Evolutionary conservation across 2,329 filamentous ascomycete species (phyloP).

Genomic region (Hymenoscyphus salicellus): DNA sequence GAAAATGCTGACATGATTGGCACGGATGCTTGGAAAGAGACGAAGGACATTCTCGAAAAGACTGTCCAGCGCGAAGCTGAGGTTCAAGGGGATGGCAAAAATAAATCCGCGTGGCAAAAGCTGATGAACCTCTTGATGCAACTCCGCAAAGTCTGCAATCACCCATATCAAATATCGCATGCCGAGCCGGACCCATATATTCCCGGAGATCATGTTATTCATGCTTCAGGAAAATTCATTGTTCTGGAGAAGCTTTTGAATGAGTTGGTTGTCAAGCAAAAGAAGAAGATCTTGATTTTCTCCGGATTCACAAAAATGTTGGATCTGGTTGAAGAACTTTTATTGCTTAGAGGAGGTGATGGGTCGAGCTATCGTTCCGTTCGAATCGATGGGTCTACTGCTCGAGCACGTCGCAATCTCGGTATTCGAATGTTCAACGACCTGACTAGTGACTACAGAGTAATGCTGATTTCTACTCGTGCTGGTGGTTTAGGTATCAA

Average conservation of each 20-base stretch:
- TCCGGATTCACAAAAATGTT: conserved; percentile 90
- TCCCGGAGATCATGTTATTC: conserved; percentile 76
- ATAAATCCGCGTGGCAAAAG: conserved; percentile 44
- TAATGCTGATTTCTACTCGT: conserved; percentile 87
- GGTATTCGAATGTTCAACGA: conserved; percentile 93
- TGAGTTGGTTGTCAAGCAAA: conserved; percentile 64
- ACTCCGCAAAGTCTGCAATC: conserved; percentile 87
- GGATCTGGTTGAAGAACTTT: conserved; percentile 86
- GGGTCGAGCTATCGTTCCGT: conserved; percentile 69
- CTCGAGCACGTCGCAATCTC: conserved; percentile 82
- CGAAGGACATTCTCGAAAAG: conserved; percentile 43
- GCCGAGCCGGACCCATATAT: conserved; percentile 54
- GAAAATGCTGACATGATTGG: conserved; percentile 32
- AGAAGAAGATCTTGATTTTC: conserved; percentile 87
- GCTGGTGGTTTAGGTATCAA: conserved; percentile 97
- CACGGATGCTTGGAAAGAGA: conserved; percentile 46
- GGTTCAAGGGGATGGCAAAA: conserved; percentile 26
- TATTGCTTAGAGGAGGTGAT: conserved; percentile 46
- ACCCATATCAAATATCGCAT: conserved; percentile 59
- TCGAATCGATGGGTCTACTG: conserved; percentile 78
- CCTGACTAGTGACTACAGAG: conserved; percentile 74
- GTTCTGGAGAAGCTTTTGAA: conserved; percentile 81
- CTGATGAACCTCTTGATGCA: conserved; percentile 95
- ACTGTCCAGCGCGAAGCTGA: conserved; percentile 37
- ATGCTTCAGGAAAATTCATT: conserved; percentile 84